Conservation (phyloP, 2,329 filamentous ascomycete species). For the Trichoderma koningii region DNA sequence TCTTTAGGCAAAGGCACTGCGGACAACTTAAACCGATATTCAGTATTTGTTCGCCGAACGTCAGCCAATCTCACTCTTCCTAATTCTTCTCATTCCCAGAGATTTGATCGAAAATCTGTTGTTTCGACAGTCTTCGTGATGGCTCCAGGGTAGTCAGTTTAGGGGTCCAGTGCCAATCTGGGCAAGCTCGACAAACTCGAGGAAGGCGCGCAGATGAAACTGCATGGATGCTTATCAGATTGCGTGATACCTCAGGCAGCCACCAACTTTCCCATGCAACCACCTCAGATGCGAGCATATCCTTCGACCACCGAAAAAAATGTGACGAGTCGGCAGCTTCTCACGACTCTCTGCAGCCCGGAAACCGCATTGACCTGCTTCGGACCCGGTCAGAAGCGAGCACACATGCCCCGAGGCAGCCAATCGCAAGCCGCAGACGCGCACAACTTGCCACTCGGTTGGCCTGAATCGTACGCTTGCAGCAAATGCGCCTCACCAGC, state of each 20-base stretch:
- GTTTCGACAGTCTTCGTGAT: too few species aligned
- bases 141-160: not conserved
- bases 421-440: not conserved
- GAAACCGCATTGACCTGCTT: not conserved
- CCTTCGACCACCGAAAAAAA: not conserved
- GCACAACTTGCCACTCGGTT: not conserved
- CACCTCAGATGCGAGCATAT: not conserved
- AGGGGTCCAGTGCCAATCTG: not conserved
- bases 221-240: not conserved
- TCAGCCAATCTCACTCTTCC: too few species aligned
- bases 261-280: not conserved
- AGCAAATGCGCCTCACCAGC: conserved; percentile 7
- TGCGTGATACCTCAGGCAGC: conserved; percentile 3
- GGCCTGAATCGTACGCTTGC: conserved; percentile 23
- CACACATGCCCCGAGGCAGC: not conserved
- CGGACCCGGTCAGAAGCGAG: not conserved
- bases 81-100: too few species aligned
- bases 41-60: too few species aligned
- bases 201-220: not conserved
- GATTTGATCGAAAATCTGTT: too few species aligned
- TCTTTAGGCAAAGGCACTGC: too few species aligned
- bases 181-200: not conserved
- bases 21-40: too few species aligned
- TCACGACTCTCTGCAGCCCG: conserved; percentile 5
- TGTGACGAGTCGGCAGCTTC: conserved; percentile 10